A percentile compares a stretch with the other conserved stretches of the same genome.
These are phyloP conservation scores for Middelhovenomyces tepae DNA, from an alignment of 805 yeast genomes.

Conservation along the genomic window DNA sequence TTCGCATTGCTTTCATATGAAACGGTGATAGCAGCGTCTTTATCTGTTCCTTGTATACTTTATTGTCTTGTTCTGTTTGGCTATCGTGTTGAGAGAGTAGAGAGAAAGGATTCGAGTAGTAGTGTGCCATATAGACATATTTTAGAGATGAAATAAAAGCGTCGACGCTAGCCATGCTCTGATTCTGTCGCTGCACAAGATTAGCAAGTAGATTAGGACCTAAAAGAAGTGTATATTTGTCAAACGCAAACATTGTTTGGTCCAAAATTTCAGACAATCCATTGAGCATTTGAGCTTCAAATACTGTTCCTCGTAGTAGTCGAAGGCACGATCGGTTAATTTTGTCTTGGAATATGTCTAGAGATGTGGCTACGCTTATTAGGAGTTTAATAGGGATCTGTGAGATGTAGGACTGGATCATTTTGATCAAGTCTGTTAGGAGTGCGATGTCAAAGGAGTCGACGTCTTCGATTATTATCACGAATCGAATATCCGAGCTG, in stretches of 20 bases:
- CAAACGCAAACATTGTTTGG: slow-evolving; percentile 12
- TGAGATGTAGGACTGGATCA: slow-evolving; percentile 26
- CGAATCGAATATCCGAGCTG: slow-evolving; percentile 16
- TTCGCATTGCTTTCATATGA: slow-evolving; percentile 24
- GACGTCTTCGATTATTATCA: slow-evolving; percentile 30
- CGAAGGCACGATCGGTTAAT: slow-evolving; percentile 22
- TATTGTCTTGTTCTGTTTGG: slow-evolving; percentile 2
- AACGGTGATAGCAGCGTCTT: slow-evolving; percentile 11
- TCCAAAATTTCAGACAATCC: slow-evolving; percentile 13
- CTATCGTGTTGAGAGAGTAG: slow-evolving; percentile 3
- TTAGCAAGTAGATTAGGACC: slow-evolving; percentile 19
- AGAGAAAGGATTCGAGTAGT: slow-evolving; percentile 30
- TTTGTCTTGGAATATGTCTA: slow-evolving; percentile 28
- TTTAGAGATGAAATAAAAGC: slow-evolving; percentile 19
- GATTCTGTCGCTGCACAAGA: slow-evolving; percentile 15
- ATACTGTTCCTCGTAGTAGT: slow-evolving; percentile 19
- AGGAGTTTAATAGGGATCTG: slow-evolving; percentile 27
- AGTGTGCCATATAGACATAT: slow-evolving; percentile 29
- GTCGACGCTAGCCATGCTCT: slow-evolving; percentile 19
- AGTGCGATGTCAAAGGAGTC: slow-evolving; percentile 28
- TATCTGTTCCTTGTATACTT: too few species aligned
- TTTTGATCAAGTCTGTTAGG: slow-evolving; percentile 22
- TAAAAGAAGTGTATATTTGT: slow-evolving; percentile 11
- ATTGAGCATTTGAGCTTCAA: slow-evolving; percentile 19
- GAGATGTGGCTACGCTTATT: slow-evolving; percentile 28